Evolutionary conservation across 805 yeast genomes (phyloP).

Genomic region (Candida verbasci): DNA sequence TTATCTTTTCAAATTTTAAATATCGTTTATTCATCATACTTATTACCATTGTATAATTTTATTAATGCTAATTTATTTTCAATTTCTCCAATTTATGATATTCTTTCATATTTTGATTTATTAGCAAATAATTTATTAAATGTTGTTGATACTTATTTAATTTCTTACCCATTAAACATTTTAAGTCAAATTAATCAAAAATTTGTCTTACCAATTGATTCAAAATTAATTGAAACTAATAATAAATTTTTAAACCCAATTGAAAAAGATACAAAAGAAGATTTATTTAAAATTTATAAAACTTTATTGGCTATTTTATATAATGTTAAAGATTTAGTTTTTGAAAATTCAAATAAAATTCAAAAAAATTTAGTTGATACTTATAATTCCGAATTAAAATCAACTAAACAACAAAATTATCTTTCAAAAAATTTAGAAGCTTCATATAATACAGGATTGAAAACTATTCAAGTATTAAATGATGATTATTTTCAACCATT

Average conservation of each 20-base stretch:
- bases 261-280: conserved; percentile 5
- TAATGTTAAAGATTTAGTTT: conserved; percentile 15
- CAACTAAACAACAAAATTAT: conserved; percentile 20
- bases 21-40: conserved; percentile 16
- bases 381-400: conserved; percentile 29
- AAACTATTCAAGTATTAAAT: conserved; percentile 29
- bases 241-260: conserved; percentile 9
- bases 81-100: conserved; percentile 8
- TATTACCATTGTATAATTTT: conserved; percentile 15
- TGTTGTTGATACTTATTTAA: conserved; percentile 6
- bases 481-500: conserved; percentile 36
- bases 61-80: conserved; percentile 20
- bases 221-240: conserved; percentile 6
- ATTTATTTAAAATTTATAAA: conserved; percentile 14
- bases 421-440: conserved; percentile 32
- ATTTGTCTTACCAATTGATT: conserved; percentile 5
- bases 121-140: conserved; percentile 10
- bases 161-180: conserved; percentile 3
- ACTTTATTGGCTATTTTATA: conserved; percentile 17
- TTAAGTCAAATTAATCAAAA: conserved; percentile 5
- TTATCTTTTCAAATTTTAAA: conserved; percentile 23
- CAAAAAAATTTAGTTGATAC: conserved; percentile 27
- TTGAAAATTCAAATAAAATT: conserved; percentile 11
- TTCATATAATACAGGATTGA: conserved; percentile 29
- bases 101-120: conserved; percentile 11